phyloP scores from a whole-genome alignment of 139 green algal genomes.

The Chlamydomonas asymmetrica region DNA sequence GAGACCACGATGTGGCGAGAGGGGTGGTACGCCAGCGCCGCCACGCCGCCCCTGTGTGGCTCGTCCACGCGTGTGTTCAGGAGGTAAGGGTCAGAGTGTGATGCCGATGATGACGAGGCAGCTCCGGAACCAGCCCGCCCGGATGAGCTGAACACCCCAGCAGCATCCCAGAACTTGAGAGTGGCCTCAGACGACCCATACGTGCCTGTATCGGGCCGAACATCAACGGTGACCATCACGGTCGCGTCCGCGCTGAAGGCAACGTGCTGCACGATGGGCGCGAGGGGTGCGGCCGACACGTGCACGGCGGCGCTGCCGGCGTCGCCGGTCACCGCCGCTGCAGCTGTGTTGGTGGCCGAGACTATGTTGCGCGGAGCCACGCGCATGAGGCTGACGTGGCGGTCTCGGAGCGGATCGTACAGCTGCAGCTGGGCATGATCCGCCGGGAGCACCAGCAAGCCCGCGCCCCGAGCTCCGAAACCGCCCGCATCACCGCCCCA shows the following conservation, averaged over 20 bases:
- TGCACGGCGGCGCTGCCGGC: conserved; percentile 10
- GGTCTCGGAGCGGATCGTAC: conserved; percentile 56
- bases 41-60: conserved; percentile 55
- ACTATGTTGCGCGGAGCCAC: conserved; percentile 58
- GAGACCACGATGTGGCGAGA: conserved; percentile 53
- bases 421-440: conserved; percentile 66
- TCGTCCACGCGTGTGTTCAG: conserved; percentile 61
- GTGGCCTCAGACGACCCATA: conserved; percentile 28
- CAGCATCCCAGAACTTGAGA: conserved; percentile 64
- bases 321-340: conserved; percentile 1
- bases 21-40: conserved; percentile 51
- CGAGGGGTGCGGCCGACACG: background rate
- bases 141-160: background rate
- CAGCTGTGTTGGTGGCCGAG: conserved; percentile 7
- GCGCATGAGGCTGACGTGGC: conserved; percentile 60
- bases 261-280: conserved; percentile 45
- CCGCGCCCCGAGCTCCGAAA: no score
- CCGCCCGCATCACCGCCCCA: conserved; percentile 20
- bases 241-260: conserved; percentile 48
- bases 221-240: conserved; percentile 62
- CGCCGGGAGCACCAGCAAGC: conserved; percentile 56
- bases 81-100: conserved; percentile 20
- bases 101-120: background rate
- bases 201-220: conserved; percentile 22
- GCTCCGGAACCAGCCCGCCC: background rate